Percentiles rank a stretch among this genome's conserved stretches.
phyloP scores from a whole-genome alignment of 1,284 basidiomycete species.

The Mycena citricolor region DNA sequence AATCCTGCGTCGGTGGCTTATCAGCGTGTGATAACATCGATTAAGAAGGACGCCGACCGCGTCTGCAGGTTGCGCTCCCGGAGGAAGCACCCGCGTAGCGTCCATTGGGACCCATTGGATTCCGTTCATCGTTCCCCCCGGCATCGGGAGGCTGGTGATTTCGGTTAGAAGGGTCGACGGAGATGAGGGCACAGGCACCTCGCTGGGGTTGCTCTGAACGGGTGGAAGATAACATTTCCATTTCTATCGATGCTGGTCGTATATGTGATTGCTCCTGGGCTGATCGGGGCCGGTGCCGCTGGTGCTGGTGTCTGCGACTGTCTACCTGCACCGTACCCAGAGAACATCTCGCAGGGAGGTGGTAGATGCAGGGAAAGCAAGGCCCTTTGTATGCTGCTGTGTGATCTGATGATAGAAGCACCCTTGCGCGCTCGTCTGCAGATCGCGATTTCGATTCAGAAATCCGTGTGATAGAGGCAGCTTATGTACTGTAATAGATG shows the following conservation, averaged over 20 bases:
- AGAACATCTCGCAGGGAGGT: constrained; percentile 11
- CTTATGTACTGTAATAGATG: constrained; percentile 16
- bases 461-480: constrained; percentile 2
- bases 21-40: too few species aligned
- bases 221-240: constrained; percentile 62
- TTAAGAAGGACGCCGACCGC: constrained; percentile 39
- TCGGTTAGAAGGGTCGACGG: too few species aligned
- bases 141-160: constrained; percentile 62
- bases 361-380: constrained; percentile 10
- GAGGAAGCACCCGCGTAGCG: constrained; percentile 56
- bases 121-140: constrained; percentile 62
- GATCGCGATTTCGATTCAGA: constrained; percentile 3
- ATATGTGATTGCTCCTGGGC: constrained; percentile 65
- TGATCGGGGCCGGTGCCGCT: constrained; percentile 31
- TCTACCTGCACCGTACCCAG: too few species aligned
- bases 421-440: not conserved
- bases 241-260: constrained; percentile 59
- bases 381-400: not conserved
- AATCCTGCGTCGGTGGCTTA: too few species aligned
- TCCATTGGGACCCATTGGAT: constrained; percentile 78
- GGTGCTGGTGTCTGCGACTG: constrained; percentile 24
- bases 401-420: not conserved
- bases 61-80: constrained; percentile 58
- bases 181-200: too few species aligned
- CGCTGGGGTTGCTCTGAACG: too few species aligned